A percentile compares a stretch with the other conserved stretches of the same genome.
Conservation (phyloP, 1,284 basidiomycete genomes). For the Papiliotrema terrestris region DNA sequence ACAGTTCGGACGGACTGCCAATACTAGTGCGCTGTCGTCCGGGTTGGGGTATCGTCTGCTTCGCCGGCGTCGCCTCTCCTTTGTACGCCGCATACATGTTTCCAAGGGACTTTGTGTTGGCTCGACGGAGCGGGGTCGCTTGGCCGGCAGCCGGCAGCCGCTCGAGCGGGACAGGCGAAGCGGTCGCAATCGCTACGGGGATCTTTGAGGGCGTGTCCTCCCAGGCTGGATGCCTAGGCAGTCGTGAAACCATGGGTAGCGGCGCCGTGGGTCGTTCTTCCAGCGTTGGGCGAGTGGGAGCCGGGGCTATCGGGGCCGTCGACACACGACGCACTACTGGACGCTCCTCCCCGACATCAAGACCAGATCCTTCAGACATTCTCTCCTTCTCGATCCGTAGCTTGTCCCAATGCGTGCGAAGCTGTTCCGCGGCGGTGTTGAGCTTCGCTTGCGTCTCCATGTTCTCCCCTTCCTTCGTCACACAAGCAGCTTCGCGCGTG, state of each 20-base stretch:
- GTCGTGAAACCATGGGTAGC: conserved; percentile 15
- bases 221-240: conserved; percentile 18
- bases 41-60: conserved; percentile 14
- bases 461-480: conserved; percentile 66
- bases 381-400: conserved; percentile 57
- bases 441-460: conserved; percentile 64
- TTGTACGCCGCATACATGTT: conserved; percentile 36
- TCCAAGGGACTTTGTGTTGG: conserved; percentile 41
- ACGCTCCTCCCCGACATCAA: conserved; percentile 7
- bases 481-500: conserved; percentile 52
- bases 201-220: conserved; percentile 47
- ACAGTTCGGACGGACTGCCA: conserved; percentile 38
- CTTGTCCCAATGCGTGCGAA: conserved; percentile 53
- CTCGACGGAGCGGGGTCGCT: conserved; percentile 25
- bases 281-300: conserved; percentile 21
- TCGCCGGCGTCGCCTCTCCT: conserved; percentile 29
- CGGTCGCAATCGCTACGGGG: conserved; percentile 18
- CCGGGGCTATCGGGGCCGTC: conserved; percentile 1
- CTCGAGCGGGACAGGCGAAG: conserved; percentile 18
- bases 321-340: conserved; percentile 4
- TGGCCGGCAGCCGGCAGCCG: conserved; percentile 14
- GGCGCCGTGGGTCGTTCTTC: conserved; percentile 36
- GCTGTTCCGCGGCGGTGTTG: conserved; percentile 60
- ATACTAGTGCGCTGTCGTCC: conserved; percentile 30
- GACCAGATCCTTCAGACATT: conserved; percentile 17